Base-by-base conservation (phyloP, 1,139 yeast species). In the Blastobotrys proliferans region DNA sequence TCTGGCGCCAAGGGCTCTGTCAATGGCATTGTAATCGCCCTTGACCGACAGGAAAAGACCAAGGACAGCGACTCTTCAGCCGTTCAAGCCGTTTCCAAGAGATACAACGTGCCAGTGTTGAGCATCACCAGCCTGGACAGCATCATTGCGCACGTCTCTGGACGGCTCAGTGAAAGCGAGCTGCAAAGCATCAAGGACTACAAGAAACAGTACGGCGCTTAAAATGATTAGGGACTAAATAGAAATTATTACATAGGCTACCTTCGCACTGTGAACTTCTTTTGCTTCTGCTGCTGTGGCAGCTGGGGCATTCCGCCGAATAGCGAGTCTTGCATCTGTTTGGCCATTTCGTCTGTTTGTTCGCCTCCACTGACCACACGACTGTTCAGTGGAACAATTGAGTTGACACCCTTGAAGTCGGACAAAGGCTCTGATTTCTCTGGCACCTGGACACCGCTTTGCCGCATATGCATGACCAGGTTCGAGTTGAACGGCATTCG, bases 31-130 rank as follows among this genome's bases (percentile, higher is more conserved):
- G 81, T 88, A 51, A 85, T 92, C 58, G 95, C 97, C 19, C 76
- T 92, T 57, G 98, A 92, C 65, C 81, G 98, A 72, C 95, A 88
- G 72, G 98, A 92, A 69, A 77, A 83, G 46, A 83, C 94, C 32
- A 73, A 71, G 31, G 87, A 81, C 53, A 70, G 82, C 19, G 75
- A 74, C 38, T 64, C 72, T 54, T 83, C 94, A 51, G 95, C 97
- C 35, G 86, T 95, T 10, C 84, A 83, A 62, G 80, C 81, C 21
- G 94, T 92, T 38, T 70, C 84, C 43, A 70, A 79, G 58, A 77
- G 74, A 58, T 83, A 82, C 61, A 73, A 74, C 30, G 84, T 90
- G 46, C 97, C 97, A 3, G 95, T 92, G 19, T 63, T 83, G 48
- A 79, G 86, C 43, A 90, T 92, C 56, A 88, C 90, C 37, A 73